Evolutionary conservation across 768 basidiomycete species (phyloP).

Genomic region (Aureoboletus auriporus): DNA sequence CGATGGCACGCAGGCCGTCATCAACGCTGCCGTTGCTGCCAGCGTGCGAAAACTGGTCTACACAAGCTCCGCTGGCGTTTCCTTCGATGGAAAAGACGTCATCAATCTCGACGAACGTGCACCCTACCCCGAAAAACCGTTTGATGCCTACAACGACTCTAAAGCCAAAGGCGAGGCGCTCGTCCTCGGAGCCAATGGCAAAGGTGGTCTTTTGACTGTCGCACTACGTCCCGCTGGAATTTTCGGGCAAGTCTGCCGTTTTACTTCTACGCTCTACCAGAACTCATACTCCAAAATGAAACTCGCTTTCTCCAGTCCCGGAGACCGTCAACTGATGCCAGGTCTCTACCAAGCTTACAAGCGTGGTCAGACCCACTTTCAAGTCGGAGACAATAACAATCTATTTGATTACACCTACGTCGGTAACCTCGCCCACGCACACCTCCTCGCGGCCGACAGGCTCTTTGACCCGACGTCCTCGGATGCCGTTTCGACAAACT

Average conservation of each 20-base stretch:
- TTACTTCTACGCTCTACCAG: neutral
- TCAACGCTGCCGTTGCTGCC: conserved; percentile 71
- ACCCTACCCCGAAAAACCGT: conserved; percentile 62
- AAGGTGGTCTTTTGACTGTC: conserved; percentile 80
- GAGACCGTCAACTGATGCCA: conserved; percentile 81
- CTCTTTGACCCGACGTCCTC: conserved; percentile 50
- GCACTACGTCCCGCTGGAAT: conserved; percentile 92
- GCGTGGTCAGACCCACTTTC: conserved; percentile 82
- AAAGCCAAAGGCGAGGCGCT: conserved; percentile 86
- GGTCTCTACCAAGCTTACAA: conserved; percentile 80
- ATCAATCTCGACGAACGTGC: conserved; percentile 87
- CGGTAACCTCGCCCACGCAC: conserved; percentile 91
- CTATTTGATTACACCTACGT: conserved; percentile 97
- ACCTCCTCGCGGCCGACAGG: conserved; percentile 90
- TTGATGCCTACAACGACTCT: conserved; percentile 93
- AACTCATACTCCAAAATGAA: neutral
- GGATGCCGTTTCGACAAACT: conserved; percentile 15
- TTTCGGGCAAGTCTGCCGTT: conserved; percentile 66
- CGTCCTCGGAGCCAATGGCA: conserved; percentile 83
- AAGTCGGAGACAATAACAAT: conserved; percentile 91
- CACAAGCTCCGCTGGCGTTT: conserved; percentile 89
- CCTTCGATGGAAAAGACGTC: conserved; percentile 79
- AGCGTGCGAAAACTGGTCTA: conserved; percentile 87
- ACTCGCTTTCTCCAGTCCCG: conserved; percentile 52
- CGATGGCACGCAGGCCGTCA: conserved; percentile 80